Evolutionary conservation across 331 rosid genomes (phyloP).

Genomic region (Erythrophleum ivorense): DNA sequence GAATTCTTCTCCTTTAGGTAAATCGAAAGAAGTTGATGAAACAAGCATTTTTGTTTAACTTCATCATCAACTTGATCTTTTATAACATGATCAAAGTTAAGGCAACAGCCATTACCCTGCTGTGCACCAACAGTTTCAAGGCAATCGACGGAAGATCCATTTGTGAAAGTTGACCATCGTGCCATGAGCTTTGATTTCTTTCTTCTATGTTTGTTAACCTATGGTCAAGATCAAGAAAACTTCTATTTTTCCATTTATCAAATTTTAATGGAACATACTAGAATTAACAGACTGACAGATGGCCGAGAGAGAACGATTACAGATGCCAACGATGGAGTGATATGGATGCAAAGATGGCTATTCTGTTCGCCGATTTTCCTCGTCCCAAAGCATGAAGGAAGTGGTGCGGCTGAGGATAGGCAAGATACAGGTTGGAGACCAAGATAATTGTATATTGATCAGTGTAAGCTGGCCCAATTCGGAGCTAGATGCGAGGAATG

Average conservation of each 20-base stretch:
- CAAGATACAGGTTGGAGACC: neutral
- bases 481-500: neutral
- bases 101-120: conserved; percentile 40
- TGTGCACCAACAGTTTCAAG: conserved; percentile 39
- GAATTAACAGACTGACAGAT: neutral
- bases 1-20: conserved; percentile 55
- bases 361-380: conserved; percentile 22
- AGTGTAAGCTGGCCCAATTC: neutral
- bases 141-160: conserved; percentile 58
- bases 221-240: neutral
- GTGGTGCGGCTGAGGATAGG: conserved; percentile 12
- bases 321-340: neutral
- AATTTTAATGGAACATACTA: neutral
- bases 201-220: neutral
- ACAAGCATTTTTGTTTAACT: conserved; percentile 50
- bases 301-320: neutral
- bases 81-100: conserved; percentile 10
- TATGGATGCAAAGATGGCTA: neutral
- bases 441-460: conserved; percentile 1
- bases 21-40: conserved; percentile 55
- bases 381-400: conserved; percentile 28
- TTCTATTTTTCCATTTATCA: neutral
- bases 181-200: conserved; percentile 61
- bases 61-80: conserved; percentile 42
- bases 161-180: conserved; percentile 53